Conservation (phyloP, 805 yeast genomes). For the Saccharomycopsis microspora region DNA sequence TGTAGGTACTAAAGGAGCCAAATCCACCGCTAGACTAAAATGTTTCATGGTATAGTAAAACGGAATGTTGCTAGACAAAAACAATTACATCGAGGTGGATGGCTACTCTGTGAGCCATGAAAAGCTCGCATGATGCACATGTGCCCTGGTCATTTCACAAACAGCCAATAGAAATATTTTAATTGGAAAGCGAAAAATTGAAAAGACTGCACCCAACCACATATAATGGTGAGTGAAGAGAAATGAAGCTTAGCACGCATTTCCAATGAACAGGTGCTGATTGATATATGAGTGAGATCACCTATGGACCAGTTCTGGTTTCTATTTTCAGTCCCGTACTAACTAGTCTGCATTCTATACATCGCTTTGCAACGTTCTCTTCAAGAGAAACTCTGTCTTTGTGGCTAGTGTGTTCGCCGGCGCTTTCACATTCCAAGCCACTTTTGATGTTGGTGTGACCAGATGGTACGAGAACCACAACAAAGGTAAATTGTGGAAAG, state of each 20-base stretch:
- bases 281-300: too few relatives aligned
- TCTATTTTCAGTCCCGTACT: neutral
- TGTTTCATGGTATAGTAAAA: neutral
- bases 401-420: conserved; percentile 75
- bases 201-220: neutral
- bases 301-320: neutral
- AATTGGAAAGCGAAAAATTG: neutral
- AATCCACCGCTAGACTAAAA: neutral
- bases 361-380: conserved; percentile 28
- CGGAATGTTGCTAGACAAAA: neutral
- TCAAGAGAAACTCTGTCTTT: conserved; percentile 85
- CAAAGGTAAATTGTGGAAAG: conserved; percentile 80
- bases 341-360: neutral
- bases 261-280: too few relatives aligned
- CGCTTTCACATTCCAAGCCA: conserved; percentile 78
- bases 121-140: neutral
- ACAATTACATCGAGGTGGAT: too few relatives aligned
- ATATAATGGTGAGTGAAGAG: neutral
- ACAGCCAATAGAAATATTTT: neutral
- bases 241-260: neutral
- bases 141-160: neutral
- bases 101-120: neutral
- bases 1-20: too few relatives aligned
- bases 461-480: conserved; percentile 67
- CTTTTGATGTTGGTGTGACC: conserved; percentile 58